Conservation (phyloP, 2,329 filamentous ascomycete species). For the Pseudogymnoascus sp. region DNA sequence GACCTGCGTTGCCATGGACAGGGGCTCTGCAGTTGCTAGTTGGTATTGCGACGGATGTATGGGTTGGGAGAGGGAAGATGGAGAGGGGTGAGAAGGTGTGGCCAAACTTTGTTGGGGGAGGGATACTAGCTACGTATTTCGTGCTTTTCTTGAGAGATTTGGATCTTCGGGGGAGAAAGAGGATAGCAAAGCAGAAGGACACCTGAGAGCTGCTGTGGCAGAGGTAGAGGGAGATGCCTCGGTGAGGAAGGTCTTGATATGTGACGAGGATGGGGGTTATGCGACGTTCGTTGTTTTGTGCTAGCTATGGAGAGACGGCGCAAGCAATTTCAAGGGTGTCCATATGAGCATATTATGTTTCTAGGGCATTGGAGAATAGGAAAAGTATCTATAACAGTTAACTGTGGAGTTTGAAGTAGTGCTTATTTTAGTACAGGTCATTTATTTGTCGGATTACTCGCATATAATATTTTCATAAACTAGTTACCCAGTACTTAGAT, state of each 20-base stretch:
- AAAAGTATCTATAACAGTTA: neutral
- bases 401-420: no score
- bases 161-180: neutral
- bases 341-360: neutral
- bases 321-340: neutral
- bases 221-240: neutral
- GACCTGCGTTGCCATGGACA: constrained; percentile 19
- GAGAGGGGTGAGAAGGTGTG: neutral
- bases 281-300: neutral
- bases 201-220: neutral
- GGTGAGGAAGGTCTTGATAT: neutral
- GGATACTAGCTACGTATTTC: neutral
- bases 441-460: no score
- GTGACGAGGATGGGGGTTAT: neutral
- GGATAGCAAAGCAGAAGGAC: neutral
- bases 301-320: neutral
- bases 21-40: constrained; percentile 19
- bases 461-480: no score
- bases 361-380: neutral
- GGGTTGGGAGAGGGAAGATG: neutral
- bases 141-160: constrained; percentile 12
- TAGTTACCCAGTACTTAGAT: no score
- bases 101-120: neutral
- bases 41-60: constrained; percentile 18
- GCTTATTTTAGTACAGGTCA: no score